Conservation (phyloP, 768 basidiomycete genomes). For the Xerocomus potaroensis region DNA sequence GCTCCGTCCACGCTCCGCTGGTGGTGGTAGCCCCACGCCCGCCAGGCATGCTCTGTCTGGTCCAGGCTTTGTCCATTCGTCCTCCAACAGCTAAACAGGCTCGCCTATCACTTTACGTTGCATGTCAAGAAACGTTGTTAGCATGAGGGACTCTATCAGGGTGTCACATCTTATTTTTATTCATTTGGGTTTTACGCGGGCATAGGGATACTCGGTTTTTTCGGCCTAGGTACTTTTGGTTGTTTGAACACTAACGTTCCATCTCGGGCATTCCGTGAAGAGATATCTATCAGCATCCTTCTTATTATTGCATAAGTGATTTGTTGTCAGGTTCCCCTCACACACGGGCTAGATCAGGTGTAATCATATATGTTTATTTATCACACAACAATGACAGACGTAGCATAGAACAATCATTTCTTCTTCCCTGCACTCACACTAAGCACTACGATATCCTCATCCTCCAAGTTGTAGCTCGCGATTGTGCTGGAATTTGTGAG, state of each 20-base stretch:
- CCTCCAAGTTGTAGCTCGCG: conserved; percentile 85
- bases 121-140: conserved; percentile 19
- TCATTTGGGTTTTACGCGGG: conserved; percentile 18
- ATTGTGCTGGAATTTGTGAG: conserved; percentile 83
- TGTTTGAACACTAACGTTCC: not conserved
- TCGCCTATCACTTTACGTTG: conserved; percentile 24
- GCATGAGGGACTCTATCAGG: conserved; percentile 17
- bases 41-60: conserved; percentile 8
- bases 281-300: conserved; percentile 14
- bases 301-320: conserved; percentile 16
- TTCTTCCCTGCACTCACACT: conserved; percentile 75
- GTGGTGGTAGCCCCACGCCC: conserved; percentile 14
- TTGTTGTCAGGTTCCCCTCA: no score
- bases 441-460: conserved; percentile 79
- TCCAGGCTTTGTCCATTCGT: conserved; percentile 10
- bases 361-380: conserved; percentile 7
- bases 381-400: conserved; percentile 2
- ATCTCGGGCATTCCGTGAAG: conserved; percentile 8
- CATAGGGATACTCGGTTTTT: conserved; percentile 8
- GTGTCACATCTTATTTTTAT: not conserved
- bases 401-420: conserved; percentile 38
- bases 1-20: conserved; percentile 23
- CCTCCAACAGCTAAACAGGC: conserved; percentile 10
- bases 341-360: conserved; percentile 10
- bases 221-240: no score